These are phyloP conservation scores for Ascocoryne sarcoides DNA, from an alignment of 2,329 filamentous ascomycete genomes.

Conservation along the genomic window DNA sequence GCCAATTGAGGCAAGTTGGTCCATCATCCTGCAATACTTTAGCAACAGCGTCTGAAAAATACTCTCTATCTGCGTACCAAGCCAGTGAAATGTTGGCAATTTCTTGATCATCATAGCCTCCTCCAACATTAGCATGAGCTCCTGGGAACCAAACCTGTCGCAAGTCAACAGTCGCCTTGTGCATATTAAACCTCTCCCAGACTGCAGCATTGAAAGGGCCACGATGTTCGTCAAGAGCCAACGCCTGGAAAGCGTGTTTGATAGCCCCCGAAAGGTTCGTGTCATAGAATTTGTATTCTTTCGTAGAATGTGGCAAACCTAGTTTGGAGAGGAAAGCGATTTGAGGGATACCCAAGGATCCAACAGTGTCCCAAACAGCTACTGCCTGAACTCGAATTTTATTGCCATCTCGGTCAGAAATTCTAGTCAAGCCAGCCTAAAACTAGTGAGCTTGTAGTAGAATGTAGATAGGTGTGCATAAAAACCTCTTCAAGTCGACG, in stretches of 20 bases:
- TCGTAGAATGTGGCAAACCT: constrained; percentile 29
- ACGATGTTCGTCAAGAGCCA: constrained; percentile 41
- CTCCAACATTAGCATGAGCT: constrained; percentile 40
- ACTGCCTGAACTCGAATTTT: constrained; percentile 37
- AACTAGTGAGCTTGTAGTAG: constrained; percentile 4
- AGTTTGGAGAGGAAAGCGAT: constrained; percentile 31
- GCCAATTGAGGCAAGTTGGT: constrained; percentile 31
- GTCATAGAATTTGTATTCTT: constrained; percentile 34
- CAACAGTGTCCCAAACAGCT: constrained; percentile 41
- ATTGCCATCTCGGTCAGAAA: constrained; percentile 28
- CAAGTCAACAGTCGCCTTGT: constrained; percentile 19
- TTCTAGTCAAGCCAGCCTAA: constrained; percentile 30
- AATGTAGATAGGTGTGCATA: not conserved
- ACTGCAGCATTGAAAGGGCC: constrained; percentile 32
- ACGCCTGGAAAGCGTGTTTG: constrained; percentile 41
- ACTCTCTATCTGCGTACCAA: too few relatives aligned
- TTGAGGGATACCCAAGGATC: constrained; percentile 32
- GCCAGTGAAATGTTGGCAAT: constrained; percentile 39
- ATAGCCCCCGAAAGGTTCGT: constrained; percentile 35
- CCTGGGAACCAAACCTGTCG: constrained; percentile 39
- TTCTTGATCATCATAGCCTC: constrained; percentile 39
- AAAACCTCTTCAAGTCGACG: constrained; percentile 30
- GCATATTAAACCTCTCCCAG: constrained; percentile 28
- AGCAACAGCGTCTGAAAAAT: too few relatives aligned
- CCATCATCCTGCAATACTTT: constrained; percentile 44